phyloP scores from a whole-genome alignment of 1,139 yeast genomes.

The Scheffersomyces quercinus region DNA sequence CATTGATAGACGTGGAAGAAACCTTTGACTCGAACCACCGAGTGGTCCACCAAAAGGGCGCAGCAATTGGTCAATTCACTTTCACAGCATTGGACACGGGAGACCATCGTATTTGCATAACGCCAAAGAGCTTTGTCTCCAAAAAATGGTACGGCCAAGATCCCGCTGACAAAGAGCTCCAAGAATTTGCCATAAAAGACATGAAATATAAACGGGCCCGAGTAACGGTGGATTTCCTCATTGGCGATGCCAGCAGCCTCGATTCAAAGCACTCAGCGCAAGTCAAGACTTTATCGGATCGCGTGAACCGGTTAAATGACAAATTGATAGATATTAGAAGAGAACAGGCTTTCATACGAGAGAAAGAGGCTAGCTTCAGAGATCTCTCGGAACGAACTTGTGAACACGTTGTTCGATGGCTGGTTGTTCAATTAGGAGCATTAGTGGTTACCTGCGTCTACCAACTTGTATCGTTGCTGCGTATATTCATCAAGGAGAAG shows the following conservation, averaged over 20 bases:
- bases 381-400: conserved; percentile 68
- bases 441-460: conserved; percentile 62
- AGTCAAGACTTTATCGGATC: conserved; percentile 51
- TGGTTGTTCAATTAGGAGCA: conserved; percentile 58
- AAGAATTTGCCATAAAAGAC: conserved; percentile 12
- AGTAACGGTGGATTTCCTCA: conserved; percentile 50
- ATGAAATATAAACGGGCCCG: conserved; percentile 56
- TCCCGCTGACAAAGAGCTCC: conserved; percentile 5
- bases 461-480: conserved; percentile 64
- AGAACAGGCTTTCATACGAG: conserved; percentile 68
- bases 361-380: conserved; percentile 68
- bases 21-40: conserved; percentile 67
- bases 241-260: conserved; percentile 52
- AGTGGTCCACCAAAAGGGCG: conserved; percentile 64
- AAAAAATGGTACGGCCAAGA: conserved; percentile 18
- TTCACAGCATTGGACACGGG: conserved; percentile 59
- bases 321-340: conserved; percentile 59
- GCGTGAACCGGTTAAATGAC: conserved; percentile 52
- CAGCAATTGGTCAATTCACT: conserved; percentile 62
- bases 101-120: conserved; percentile 70
- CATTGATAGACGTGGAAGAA: conserved; percentile 56
- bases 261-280: conserved; percentile 54
- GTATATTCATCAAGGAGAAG: conserved; percentile 68
- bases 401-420: conserved; percentile 65
- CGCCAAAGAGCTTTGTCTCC: conserved; percentile 51